These are phyloP conservation scores for Helicocarpus griseus DNA, from an alignment of 2,329 filamentous ascomycete genomes.

Conservation along the genomic window DNA sequence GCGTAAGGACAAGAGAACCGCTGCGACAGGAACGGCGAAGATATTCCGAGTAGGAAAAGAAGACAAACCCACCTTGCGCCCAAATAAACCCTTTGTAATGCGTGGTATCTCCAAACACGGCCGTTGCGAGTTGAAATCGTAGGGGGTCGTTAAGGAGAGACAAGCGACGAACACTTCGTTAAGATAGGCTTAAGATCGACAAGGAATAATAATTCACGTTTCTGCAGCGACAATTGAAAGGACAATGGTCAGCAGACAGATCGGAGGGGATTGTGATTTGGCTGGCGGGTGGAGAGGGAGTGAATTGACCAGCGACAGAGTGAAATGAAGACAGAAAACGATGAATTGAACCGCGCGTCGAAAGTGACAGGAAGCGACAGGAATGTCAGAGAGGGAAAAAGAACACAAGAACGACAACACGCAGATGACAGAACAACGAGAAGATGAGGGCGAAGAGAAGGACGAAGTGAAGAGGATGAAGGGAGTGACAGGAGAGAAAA, in stretches of 20 bases:
- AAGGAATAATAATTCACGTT: constrained; percentile 10
- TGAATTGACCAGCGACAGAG: constrained; percentile 53
- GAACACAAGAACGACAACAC: not conserved
- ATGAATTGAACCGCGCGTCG: constrained; percentile 5
- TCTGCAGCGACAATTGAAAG: constrained; percentile 11
- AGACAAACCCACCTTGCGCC: constrained; percentile 5
- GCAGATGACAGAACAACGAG: not conserved
- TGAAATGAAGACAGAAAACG: constrained; percentile 5
- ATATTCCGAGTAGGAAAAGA: too few relatives aligned
- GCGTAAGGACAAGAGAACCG: not conserved
- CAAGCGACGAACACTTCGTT: constrained; percentile 19
- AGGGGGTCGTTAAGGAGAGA: constrained; percentile 33
- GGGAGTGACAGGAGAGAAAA: not conserved
- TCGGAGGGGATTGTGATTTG: constrained; percentile 3
- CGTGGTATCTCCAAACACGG: constrained; percentile 21
- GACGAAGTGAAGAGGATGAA: not conserved
- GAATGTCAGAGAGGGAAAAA: not conserved
- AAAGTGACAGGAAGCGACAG: constrained; percentile 5
- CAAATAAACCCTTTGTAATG: constrained; percentile 6
- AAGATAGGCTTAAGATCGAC: constrained; percentile 14
- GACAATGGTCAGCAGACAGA: constrained; percentile 14
- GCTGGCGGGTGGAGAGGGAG: constrained; percentile 13
- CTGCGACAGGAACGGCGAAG: not conserved
- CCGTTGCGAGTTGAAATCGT: constrained; percentile 28
- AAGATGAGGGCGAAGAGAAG: not conserved